Evolutionary conservation across 2,329 filamentous ascomycete species (phyloP).

Genomic region (Aschersonia sp.): DNA sequence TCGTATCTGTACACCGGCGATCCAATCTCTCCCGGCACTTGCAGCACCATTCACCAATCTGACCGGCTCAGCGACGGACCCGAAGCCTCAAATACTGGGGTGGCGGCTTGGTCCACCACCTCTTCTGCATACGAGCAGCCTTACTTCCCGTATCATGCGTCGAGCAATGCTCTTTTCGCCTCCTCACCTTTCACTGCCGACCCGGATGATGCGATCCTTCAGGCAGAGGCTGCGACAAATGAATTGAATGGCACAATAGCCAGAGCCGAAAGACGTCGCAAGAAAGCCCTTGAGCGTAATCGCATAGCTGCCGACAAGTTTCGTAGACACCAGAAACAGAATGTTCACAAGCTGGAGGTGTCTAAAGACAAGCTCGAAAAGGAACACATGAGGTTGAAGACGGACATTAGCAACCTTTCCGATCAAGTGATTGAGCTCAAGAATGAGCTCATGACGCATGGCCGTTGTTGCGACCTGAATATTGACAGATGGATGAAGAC

Average conservation of each 20-base stretch:
- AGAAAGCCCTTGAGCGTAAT: conserved; percentile 1
- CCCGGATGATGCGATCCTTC: too few relatives aligned
- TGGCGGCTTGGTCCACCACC: background rate
- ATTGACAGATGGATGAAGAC: conserved; percentile 2
- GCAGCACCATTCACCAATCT: too few relatives aligned
- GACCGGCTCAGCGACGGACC: too few relatives aligned
- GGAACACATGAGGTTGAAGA: background rate
- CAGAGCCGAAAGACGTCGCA: background rate
- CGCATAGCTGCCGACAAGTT: conserved; percentile 2
- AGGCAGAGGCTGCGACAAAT: too few relatives aligned
- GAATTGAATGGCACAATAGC: too few relatives aligned
- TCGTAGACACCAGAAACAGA: conserved; percentile 1
- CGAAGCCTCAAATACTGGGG: background rate
- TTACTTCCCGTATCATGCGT: background rate
- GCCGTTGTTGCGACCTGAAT: background rate
- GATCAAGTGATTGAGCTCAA: conserved; percentile 2
- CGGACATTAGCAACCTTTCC: background rate
- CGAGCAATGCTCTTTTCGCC: background rate
- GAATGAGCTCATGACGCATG: conserved; percentile 1
- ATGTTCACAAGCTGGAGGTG: background rate
- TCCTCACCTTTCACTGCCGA: background rate
- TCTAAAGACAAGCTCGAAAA: background rate
- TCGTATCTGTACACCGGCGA: too few relatives aligned
- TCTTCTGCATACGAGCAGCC: too few relatives aligned
- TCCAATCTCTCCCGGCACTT: too few relatives aligned